Base-by-base conservation (phyloP, 768 basidiomycete species). In the Mycena maculata region DNA sequence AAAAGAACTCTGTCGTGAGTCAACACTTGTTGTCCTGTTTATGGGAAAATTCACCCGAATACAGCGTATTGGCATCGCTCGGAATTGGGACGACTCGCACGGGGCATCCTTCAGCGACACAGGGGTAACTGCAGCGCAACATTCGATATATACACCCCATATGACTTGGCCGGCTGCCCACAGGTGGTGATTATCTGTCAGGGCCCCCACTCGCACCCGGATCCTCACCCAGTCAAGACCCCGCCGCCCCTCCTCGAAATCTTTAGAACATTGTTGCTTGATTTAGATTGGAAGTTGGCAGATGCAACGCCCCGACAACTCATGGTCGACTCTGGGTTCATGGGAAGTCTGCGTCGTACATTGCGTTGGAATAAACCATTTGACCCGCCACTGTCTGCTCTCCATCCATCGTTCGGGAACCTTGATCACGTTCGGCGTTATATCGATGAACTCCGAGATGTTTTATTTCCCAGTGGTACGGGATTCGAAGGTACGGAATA, bases 251-350 rank as follows among this genome's bases (percentile, higher is more conserved):
- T 72, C 20, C 38, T 65, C 0, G 55, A 65, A 22, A 27, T 71
- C 4, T 73, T 76, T 20, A 2, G 41, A 18, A 53, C 58, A 3
- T 23, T 76, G 15, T 44, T 77, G 9, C 42, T 55, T 4, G 47
- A 59, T 7, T 45, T 77, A 52, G 70, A 63, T 8, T 77, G 76
- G 76, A 68, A 70, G 56, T 73, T 77, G 0, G 74, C 74, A 0
- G 76, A 77, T 60, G 72, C 74, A n/a, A 77, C 76, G 13, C 76
- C 76, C 18, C 63, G 71, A 20, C 68, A 68, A n/a, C 68, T 76
- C 4, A 48, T 76, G 38, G 42, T 72, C 9, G 71, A 77, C 39
- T 69, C 68, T 11, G 74, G 70, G 2, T 77, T 77, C 49, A 72
- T 74, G 45, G 9, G 22, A 8, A 60, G 54, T 9, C 55, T 73